Evolutionary conservation across 176 grass and related monocot genomes (phyloP), one percentile per base, ranked within the genome.

Genomic region (Oryza longistaminata): DNA sequence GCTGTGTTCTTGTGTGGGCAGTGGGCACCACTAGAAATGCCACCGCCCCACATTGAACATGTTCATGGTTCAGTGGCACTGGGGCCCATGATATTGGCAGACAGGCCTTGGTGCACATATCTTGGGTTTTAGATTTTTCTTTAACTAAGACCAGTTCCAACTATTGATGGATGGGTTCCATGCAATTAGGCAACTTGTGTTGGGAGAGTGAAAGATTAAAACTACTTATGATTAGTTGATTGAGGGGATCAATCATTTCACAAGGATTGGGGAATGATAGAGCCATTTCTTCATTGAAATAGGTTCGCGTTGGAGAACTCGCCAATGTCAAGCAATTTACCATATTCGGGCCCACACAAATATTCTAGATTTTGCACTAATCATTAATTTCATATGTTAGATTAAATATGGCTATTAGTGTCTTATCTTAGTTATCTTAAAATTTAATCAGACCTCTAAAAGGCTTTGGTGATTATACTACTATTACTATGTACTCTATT

Each of bases 51-150:
- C 29, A 40, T 40, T 75, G 50, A n/a, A 81, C 29, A 7, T 14
- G 75, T 80, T 62, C 58, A 7, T 40, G 2, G 25, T 48, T 14
- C 33, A 46, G 64, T 44, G 60, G 14, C 71, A 75, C 11, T 8
- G 48, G 62, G 70, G 31, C 62, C 76, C 76, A 85, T 81, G 48
- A 27, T 21, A 64, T 9, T 62, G 58, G 58, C 21, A 62, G 58
- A 62, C 58, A n/a, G 24, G 58, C n/a, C 58, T 62, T 62, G n/a
- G 58, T 62, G 2, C 21, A 62, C 9, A 24, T 10, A 62, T 62
- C 21, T 62, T 62, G 58, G 58, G 7, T 62, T 62, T n/a, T 11
- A 11, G 7, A 21, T 22, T 7, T 62, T 2, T 24, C 58, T 62
- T 62, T 53, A n/a, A 62, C 58, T 3, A 62, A 19, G 6, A 24